phyloP scores from a whole-genome alignment of 495 filamentous ascomycete species.

The Penicillium canariense region DNA sequence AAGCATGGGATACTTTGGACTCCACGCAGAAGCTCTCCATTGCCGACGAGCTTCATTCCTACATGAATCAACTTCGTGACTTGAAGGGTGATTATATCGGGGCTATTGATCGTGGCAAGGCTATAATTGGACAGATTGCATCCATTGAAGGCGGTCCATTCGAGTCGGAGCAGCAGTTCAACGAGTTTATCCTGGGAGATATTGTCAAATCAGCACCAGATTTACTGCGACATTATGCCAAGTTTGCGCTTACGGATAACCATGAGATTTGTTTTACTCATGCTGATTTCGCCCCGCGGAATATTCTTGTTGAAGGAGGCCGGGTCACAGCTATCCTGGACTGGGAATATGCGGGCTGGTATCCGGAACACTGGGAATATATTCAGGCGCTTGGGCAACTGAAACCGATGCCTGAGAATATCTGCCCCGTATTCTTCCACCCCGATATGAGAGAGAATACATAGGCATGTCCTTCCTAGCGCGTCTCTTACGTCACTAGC shows the following conservation, averaged over 20 bases:
- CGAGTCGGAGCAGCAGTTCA: slow-evolving; percentile 23
- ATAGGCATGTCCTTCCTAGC: slow-evolving; percentile 9
- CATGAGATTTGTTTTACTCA: slow-evolving; percentile 31
- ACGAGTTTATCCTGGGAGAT: slow-evolving; percentile 26
- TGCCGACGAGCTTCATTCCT: slow-evolving; percentile 19
- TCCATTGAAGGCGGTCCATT: slow-evolving; percentile 27
- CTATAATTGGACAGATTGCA: slow-evolving; percentile 10
- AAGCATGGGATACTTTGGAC: slow-evolving; percentile 18
- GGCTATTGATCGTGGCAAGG: slow-evolving; percentile 15
- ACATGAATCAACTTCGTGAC: slow-evolving; percentile 21
- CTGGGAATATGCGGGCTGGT: slow-evolving; percentile 51
- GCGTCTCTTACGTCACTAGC: not conserved
- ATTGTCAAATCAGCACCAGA: slow-evolving; percentile 9
- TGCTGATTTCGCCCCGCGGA: slow-evolving; percentile 29
- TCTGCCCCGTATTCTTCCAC: slow-evolving; percentile 15
- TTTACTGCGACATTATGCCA: slow-evolving; percentile 20
- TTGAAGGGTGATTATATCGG: slow-evolving; percentile 28
- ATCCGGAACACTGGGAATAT: slow-evolving; percentile 52
- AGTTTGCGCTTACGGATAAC: slow-evolving; percentile 16
- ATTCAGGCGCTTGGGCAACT: slow-evolving; percentile 25
- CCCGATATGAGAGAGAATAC: slow-evolving; percentile 14
- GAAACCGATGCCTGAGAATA: slow-evolving; percentile 15
- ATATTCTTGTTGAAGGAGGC: slow-evolving; percentile 32
- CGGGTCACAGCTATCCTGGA: slow-evolving; percentile 43
- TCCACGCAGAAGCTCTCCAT: slow-evolving; percentile 18